Percentiles rank a stretch among this genome's conserved stretches.
Conservation (phyloP, 768 basidiomycete genomes). For the Lyophyllum semitale region DNA sequence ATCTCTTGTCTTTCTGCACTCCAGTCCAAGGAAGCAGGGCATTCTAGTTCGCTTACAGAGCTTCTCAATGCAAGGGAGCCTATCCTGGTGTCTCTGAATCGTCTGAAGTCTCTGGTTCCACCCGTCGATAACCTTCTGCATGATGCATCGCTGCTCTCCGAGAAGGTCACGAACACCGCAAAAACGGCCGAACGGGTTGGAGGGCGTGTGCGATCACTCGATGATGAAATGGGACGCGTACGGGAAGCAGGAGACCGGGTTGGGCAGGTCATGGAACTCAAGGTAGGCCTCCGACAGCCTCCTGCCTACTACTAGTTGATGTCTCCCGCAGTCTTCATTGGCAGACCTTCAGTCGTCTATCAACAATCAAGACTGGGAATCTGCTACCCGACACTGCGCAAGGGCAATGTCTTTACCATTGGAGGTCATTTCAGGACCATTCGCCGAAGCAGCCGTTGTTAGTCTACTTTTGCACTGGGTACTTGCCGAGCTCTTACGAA, state of each 20-base stretch:
- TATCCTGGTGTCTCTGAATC: slow-evolving; percentile 59
- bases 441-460: slow-evolving; percentile 88
- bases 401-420: slow-evolving; percentile 84
- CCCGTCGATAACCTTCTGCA: slow-evolving; percentile 60
- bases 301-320: slow-evolving; percentile 4
- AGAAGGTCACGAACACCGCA: slow-evolving; percentile 70
- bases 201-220: slow-evolving; percentile 84
- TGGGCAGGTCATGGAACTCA: slow-evolving; percentile 92
- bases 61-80: slow-evolving; percentile 72
- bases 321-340: slow-evolving; percentile 36
- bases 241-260: slow-evolving; percentile 90
- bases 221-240: slow-evolving; percentile 92
- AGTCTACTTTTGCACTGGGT: slow-evolving; percentile 24
- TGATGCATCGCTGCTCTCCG: slow-evolving; percentile 56
- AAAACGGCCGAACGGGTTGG: slow-evolving; percentile 87
- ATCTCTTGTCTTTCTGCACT: slow-evolving; percentile 73
- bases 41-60: slow-evolving; percentile 72
- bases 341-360: slow-evolving; percentile 69
- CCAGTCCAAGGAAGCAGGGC: slow-evolving; percentile 75
- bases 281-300: slow-evolving; percentile 49
- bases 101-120: slow-evolving; percentile 61
- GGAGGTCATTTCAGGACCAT: slow-evolving; percentile 78
- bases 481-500: slow-evolving; percentile 12
- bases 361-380: slow-evolving; percentile 90
- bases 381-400: slow-evolving; percentile 88